phyloP scores from a whole-genome alignment of 192 early-diverging fungal species.

The Coemansia sp. region DNA sequence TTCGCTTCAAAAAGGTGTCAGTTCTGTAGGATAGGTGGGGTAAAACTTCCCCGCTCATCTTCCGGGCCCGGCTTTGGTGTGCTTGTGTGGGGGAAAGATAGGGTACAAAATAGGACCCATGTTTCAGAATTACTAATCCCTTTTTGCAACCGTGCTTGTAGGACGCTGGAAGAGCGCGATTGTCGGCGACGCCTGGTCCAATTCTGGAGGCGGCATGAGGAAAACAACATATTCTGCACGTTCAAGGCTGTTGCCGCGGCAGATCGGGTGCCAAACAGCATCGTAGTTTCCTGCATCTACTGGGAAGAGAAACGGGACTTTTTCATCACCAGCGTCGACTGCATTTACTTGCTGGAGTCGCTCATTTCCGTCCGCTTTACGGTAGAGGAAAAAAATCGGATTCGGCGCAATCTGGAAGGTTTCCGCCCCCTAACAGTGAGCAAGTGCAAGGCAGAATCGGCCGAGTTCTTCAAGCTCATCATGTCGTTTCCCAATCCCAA shows the following conservation, averaged over 20 bases:
- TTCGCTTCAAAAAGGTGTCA: slow-evolving; percentile 9
- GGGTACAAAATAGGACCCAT: background rate
- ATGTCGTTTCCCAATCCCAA: slow-evolving; percentile 81
- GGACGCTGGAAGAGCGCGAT: slow-evolving; percentile 64
- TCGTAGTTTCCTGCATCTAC: slow-evolving; percentile 79
- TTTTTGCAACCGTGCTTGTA: slow-evolving; percentile 5
- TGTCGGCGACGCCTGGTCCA: slow-evolving; percentile 66
- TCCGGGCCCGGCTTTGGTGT: too few relatives aligned
- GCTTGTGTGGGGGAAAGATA: background rate
- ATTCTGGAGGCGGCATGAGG: slow-evolving; percentile 70
- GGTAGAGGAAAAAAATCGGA: slow-evolving; percentile 83
- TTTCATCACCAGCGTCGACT: slow-evolving; percentile 78
- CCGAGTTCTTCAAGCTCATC: slow-evolving; percentile 77
- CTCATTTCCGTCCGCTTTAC: slow-evolving; percentile 74
- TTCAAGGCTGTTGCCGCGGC: slow-evolving; percentile 62
- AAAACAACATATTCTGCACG: slow-evolving; percentile 61
- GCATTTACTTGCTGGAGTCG: slow-evolving; percentile 71
- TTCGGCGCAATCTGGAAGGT: slow-evolving; percentile 79
- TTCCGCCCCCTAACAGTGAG: slow-evolving; percentile 75
- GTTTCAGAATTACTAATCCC: slow-evolving; percentile 2
- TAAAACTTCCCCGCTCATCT: too few relatives aligned
- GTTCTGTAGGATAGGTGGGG: too few relatives aligned
- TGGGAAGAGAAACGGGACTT: slow-evolving; percentile 72
- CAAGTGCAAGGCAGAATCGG: slow-evolving; percentile 72
- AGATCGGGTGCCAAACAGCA: slow-evolving; percentile 61